Evolutionary conservation across 78 protist species (phyloP), one percentile per base, ranked within the genome.

Genomic region (Pelomyxa schiedti): DNA sequence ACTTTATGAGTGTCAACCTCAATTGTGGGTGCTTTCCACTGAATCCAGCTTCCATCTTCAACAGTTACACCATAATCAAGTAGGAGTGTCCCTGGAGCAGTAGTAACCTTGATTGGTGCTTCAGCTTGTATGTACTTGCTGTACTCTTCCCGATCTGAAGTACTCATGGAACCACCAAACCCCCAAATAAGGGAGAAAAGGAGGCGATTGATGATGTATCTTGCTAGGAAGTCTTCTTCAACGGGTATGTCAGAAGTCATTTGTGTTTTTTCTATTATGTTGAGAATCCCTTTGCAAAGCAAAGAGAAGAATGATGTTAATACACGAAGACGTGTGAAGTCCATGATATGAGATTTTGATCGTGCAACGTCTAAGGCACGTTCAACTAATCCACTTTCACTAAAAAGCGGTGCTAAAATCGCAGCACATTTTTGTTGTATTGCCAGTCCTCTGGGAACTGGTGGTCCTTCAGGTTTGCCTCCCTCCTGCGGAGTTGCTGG

Each of bases 151-250:
- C 98, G 75, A 36, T 69, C 86, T 24, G 35, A n/a, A 8, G 88
- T 47, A 2, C 74, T 42, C 43, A 76, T 35, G 7, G 87, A 66
- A 29, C 98, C 97, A 0, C 91, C 91, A 4, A 96, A 76, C 30
- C 86, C 90, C 99, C 99, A 96, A 77, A 92, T 74, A 22, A 93
- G 35, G 0, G 96, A 38, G 67, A 82, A 70, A 22, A 93, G 36
- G 30, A 86, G 68, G 16, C 84, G 80, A 69, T 66, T 70, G 47
- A 52, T 28, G 28, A 82, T 32, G 76, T 73, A 89, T 72, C 22
- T 38, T 32, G 32, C 73, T 24, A 76, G 22, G 28, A 32, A 73
- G 58, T 75, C 78, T 28, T 22, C 8, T 3, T 41, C 32, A 88
- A 95, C 41, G 42, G 90, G 95, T 79, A 86, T 84, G 71, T 88